phyloP scores from a whole-genome alignment of 2,329 filamentous ascomycete genomes.

The Hypoxylon sp. region DNA sequence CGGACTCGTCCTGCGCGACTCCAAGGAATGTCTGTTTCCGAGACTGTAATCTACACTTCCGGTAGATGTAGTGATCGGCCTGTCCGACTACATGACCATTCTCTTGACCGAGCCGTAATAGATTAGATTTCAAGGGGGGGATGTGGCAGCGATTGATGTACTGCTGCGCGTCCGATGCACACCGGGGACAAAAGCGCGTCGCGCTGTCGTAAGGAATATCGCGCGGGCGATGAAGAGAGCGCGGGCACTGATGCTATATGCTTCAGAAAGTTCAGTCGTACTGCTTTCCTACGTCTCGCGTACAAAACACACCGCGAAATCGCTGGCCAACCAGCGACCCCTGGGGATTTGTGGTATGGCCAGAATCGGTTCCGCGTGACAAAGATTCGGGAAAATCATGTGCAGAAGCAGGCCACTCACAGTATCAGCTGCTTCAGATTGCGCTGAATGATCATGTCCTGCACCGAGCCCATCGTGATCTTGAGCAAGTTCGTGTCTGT shows the following conservation, averaged over 20 bases:
- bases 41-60: constrained; percentile 24
- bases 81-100: constrained; percentile 23
- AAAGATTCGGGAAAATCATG: constrained; percentile 39
- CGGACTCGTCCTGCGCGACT: constrained; percentile 16
- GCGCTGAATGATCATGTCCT: constrained; percentile 89
- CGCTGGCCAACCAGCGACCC: constrained; percentile 40
- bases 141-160: constrained; percentile 16
- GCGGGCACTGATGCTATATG: constrained; percentile 49
- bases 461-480: constrained; percentile 87
- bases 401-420: constrained; percentile 59
- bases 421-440: constrained; percentile 84
- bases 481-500: constrained; percentile 81
- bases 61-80: constrained; percentile 22
- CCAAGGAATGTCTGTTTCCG: constrained; percentile 20
- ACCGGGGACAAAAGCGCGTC: constrained; percentile 33
- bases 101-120: constrained; percentile 39
- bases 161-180: constrained; percentile 29
- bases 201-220: constrained; percentile 40
- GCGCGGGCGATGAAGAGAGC: constrained; percentile 26
- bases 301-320: constrained; percentile 38
- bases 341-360: constrained; percentile 38
- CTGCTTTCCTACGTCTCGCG: constrained; percentile 39
- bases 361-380: constrained; percentile 42
- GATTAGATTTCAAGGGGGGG: constrained; percentile 31
- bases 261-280: constrained; percentile 51